phyloP scores from a whole-genome alignment of 345 rosid species.

The Diplotaxis tenuifolia region DNA sequence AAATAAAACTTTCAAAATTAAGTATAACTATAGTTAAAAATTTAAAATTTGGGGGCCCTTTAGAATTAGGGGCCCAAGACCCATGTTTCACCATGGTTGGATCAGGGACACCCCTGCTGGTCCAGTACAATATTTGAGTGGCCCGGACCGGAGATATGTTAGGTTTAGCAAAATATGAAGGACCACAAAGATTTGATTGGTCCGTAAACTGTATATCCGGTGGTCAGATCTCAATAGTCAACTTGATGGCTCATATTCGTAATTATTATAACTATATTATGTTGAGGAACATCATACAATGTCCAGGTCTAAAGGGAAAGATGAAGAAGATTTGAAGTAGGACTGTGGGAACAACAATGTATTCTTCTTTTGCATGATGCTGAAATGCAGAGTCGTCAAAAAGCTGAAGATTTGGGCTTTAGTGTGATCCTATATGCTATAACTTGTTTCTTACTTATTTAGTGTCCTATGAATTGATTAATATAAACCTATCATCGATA shows the following conservation, averaged over 20 bases:
- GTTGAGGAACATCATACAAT: conserved; percentile 28
- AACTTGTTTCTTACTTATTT: background rate
- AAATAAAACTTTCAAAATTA: too few species aligned
- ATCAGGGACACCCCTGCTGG: too few species aligned
- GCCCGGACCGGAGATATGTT: conserved; percentile 35
- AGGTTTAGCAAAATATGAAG: conserved; percentile 27
- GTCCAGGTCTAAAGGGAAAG: conserved; percentile 36
- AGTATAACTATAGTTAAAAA: too few species aligned
- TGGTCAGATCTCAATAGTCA: conserved; percentile 28
- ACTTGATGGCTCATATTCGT: conserved; percentile 33
- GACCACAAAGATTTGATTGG: conserved; percentile 35
- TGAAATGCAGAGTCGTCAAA: conserved; percentile 23
- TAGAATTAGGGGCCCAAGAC: too few species aligned
- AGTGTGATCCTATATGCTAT: background rate
- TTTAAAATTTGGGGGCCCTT: too few species aligned
- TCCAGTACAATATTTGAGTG: conserved; percentile 17
- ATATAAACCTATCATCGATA: background rate
- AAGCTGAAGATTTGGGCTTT: too few species aligned
- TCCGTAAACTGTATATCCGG: conserved; percentile 31
- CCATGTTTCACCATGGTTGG: too few species aligned
- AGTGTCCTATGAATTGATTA: conserved; percentile 2
- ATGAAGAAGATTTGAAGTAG: conserved; percentile 28
- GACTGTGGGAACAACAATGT: conserved; percentile 31
- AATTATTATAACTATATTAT: conserved; percentile 1
- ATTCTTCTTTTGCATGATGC: conserved; percentile 19